Evolutionary conservation across 306 rosid species (phyloP).

Genomic region (Cicer yamashitae): DNA sequence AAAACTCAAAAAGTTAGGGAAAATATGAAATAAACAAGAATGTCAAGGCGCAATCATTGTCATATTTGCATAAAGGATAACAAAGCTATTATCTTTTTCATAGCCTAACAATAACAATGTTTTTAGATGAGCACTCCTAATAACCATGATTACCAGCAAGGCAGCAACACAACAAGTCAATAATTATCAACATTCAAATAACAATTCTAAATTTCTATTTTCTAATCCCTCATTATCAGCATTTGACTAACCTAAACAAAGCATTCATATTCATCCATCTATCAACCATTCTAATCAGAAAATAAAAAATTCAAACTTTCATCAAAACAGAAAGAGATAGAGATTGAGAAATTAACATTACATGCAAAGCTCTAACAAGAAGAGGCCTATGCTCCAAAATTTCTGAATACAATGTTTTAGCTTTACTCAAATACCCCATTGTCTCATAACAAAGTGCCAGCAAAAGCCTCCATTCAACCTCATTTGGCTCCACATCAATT

Average conservation of each 20-base stretch:
- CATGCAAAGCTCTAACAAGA: slow-evolving; percentile 86
- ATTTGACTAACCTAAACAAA: slow-evolving; percentile 36
- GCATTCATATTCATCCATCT: not conserved
- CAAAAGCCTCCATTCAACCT: slow-evolving; percentile 89
- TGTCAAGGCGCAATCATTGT: not conserved
- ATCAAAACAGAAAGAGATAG: not conserved
- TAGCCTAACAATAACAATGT: not conserved
- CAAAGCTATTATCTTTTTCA: not conserved
- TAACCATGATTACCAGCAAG: slow-evolving; percentile 19
- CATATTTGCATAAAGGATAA: slow-evolving; percentile 16
- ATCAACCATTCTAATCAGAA: not conserved
- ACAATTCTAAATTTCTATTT: not conserved
- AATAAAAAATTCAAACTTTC: slow-evolving; percentile 30
- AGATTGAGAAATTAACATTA: slow-evolving; percentile 52
- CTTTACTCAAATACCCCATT: slow-evolving; percentile 66
- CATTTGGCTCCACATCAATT: slow-evolving; percentile 71
- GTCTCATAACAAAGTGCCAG: slow-evolving; percentile 79
- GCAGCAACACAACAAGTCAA: not conserved
- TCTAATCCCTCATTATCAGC: not conserved
- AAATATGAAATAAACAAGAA: slow-evolving; percentile 11
- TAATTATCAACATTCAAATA: slow-evolving; percentile 13
- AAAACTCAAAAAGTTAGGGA: not conserved
- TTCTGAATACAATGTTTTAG: slow-evolving; percentile 68
- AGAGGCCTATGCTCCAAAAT: slow-evolving; percentile 76
- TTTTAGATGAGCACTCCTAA: not conserved